These are phyloP conservation scores for Gossypioides kirkii DNA, from an alignment of 345 rosid species.

Conservation along the genomic window DNA sequence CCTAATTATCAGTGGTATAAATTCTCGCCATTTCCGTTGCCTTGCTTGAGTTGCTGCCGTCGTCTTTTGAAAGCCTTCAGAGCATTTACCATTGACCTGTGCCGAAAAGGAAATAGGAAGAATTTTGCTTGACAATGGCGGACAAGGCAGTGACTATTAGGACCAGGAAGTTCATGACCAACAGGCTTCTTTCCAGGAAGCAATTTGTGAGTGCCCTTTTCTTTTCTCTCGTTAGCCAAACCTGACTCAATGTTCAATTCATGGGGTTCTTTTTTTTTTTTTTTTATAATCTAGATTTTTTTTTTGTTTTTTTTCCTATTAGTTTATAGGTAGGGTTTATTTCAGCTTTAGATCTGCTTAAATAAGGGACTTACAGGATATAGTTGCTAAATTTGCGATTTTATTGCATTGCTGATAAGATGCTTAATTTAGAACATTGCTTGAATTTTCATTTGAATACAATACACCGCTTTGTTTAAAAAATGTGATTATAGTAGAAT, in stretches of 20 bases:
- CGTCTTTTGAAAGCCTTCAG: neutral
- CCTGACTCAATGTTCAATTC: neutral
- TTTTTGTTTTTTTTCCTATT: no score
- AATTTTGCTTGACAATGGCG: constrained; percentile 22
- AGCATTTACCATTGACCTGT: neutral
- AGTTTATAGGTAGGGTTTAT: neutral
- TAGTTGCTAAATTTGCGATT: neutral
- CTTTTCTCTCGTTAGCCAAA: neutral
- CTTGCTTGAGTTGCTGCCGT: neutral
- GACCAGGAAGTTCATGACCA: constrained; percentile 55
- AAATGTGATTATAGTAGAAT: neutral
- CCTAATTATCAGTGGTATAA: neutral
- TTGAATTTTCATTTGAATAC: neutral
- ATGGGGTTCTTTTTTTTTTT: neutral
- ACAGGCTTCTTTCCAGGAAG: constrained; percentile 48
- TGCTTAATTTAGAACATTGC: neutral
- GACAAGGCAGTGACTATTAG: constrained; percentile 53
- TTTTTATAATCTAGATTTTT: neutral
- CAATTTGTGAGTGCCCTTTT: constrained; percentile 37
- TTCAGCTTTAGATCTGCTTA: neutral
- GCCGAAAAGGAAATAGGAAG: neutral
- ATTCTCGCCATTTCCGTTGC: neutral
- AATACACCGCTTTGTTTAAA: neutral
- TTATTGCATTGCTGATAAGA: neutral
- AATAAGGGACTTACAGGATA: neutral